phyloP scores from a whole-genome alignment of 176 grass and related monocot species.

The Alopecurus myosuroides region DNA sequence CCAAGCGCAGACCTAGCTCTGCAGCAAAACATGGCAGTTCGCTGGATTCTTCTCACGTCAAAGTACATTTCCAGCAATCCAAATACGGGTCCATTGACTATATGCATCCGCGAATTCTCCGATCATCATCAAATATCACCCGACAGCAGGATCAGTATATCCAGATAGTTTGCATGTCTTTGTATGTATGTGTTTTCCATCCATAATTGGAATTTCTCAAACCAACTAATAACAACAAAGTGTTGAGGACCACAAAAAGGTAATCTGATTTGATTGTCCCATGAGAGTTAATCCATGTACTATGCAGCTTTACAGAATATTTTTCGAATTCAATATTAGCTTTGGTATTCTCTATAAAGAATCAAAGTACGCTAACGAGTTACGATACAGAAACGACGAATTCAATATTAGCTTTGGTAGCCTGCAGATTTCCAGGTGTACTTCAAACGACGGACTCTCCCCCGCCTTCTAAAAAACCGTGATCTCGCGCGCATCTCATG shows the following conservation, averaged over 20 bases:
- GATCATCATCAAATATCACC: too few relatives aligned
- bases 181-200: too few relatives aligned
- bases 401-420: constrained; percentile 36
- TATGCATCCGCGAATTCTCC: too few relatives aligned
- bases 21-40: too few relatives aligned
- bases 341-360: background rate
- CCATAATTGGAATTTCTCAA: too few relatives aligned
- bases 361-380: background rate
- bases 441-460: constrained; percentile 84
- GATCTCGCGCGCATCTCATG: constrained; percentile 65
- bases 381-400: background rate
- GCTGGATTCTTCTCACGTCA: too few relatives aligned
- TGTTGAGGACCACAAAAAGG: background rate
- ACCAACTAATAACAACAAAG: constrained; percentile 8
- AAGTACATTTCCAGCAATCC: too few relatives aligned
- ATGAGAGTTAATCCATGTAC: background rate
- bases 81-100: too few relatives aligned
- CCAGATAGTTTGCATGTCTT: too few relatives aligned
- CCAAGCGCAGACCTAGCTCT: too few relatives aligned
- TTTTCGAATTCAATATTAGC: background rate
- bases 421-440: constrained; percentile 97
- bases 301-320: too few relatives aligned
- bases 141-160: too few relatives aligned
- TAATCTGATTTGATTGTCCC: background rate
- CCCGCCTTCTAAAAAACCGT: constrained; percentile 74